A percentile compares a stretch with the other conserved stretches of the same genome.
These are phyloP conservation scores for Fusarium pilosicola DNA, from an alignment of 2,329 filamentous ascomycete genomes.

Conservation along the genomic window DNA sequence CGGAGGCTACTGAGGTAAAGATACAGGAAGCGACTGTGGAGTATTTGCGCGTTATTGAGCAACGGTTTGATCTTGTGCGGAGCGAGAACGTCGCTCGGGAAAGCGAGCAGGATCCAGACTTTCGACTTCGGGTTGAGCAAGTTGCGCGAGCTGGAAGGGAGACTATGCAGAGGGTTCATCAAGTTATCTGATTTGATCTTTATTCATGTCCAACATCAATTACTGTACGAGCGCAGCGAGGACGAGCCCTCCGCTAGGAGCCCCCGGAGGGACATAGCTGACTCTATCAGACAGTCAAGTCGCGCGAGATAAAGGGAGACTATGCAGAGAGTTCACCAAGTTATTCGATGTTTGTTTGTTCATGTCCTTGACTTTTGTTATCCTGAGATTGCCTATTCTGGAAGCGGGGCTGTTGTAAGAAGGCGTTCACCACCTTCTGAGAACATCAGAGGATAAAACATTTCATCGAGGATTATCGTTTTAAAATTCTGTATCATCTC, in stretches of 20 bases:
- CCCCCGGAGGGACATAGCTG: no score
- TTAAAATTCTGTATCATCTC: rapidly evolving
- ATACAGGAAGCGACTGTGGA: conserved; percentile 25
- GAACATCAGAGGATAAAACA: background rate
- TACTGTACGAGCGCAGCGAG: no score
- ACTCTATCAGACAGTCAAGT: background rate
- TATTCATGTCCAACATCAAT: background rate
- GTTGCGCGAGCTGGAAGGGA: background rate
- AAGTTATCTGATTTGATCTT: background rate
- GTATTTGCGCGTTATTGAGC: conserved; percentile 43
- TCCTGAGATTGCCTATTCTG: background rate
- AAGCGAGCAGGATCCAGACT: conserved; percentile 50
- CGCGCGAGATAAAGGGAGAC: background rate
- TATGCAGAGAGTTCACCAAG: conserved; percentile 4
- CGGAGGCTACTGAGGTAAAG: conserved; percentile 32
- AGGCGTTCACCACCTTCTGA: conserved; percentile 20
- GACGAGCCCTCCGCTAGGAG: no score
- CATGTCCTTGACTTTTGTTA: background rate
- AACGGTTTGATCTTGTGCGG: conserved; percentile 50
- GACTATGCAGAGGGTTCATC: conserved; percentile 2
- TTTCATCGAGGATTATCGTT: background rate
- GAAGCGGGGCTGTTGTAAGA: conserved; percentile 28
- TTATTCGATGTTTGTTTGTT: background rate
- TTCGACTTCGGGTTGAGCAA: conserved; percentile 46
- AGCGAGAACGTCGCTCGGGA: conserved; percentile 52